Percentiles rank a stretch among this genome's conserved stretches.
Evolutionary conservation across 2,329 filamentous ascomycete genomes (phyloP).

Genomic region (Leptographium wingfieldii): DNA sequence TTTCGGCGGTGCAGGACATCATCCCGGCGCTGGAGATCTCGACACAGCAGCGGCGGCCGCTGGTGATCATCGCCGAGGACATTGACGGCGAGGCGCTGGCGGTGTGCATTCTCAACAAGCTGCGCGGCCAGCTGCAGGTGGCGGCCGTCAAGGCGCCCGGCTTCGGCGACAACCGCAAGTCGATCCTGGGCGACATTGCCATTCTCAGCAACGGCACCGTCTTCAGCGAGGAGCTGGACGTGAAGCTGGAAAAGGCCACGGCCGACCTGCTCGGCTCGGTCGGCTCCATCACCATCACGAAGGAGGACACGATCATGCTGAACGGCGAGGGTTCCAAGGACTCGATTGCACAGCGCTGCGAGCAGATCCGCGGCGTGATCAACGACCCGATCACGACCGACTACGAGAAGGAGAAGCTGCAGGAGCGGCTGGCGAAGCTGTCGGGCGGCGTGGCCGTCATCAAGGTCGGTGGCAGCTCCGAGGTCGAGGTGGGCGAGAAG

Average conservation of each 20-base stretch:
- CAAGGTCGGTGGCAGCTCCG: constrained; percentile 94
- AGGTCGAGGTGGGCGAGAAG: constrained; percentile 99
- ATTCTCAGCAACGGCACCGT: constrained; percentile 94
- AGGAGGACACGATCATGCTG: constrained; percentile 98
- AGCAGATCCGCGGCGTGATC: constrained; percentile 98
- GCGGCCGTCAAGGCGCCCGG: constrained; percentile 97
- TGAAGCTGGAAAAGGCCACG: constrained; percentile 98
- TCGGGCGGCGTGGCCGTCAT: constrained; percentile 98
- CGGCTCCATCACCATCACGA: constrained; percentile 98
- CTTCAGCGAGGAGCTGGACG: constrained; percentile 95
- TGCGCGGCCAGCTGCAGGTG: constrained; percentile 97
- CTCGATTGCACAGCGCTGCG: constrained; percentile 82
- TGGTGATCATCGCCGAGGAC: constrained; percentile 98
- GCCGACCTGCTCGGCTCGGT: constrained; percentile 93
- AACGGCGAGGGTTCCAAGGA: constrained; percentile 97
- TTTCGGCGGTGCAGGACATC: constrained; percentile 97
- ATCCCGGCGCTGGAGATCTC: constrained; percentile 96
- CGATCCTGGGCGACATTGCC: constrained; percentile 91
- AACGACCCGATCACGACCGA: constrained; percentile 86
- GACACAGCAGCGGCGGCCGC: constrained; percentile 84
- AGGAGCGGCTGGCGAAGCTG: constrained; percentile 98
- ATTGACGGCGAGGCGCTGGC: constrained; percentile 97
- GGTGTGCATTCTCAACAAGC: constrained; percentile 99
- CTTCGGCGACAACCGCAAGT: constrained; percentile 99
- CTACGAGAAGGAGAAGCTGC: constrained; percentile 99